Conservation (phyloP, 2,329 filamentous ascomycete genomes). For the Lasiodiplodia hormozganensis region DNA sequence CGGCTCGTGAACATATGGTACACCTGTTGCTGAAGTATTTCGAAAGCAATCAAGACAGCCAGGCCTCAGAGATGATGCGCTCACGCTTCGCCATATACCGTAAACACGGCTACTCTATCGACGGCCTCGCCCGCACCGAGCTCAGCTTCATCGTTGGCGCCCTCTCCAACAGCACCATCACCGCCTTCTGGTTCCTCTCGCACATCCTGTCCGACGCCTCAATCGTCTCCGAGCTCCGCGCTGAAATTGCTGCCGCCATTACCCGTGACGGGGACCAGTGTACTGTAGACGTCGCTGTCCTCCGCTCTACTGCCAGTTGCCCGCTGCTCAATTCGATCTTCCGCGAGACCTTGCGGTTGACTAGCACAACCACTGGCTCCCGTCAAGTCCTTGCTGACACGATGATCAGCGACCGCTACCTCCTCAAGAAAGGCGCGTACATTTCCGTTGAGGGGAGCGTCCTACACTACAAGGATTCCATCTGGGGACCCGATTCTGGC, state of each 20-base stretch:
- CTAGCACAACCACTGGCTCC: neutral
- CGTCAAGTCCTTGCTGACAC: slow-evolving; percentile 3
- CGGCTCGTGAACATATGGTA: neutral
- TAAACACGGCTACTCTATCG: neutral
- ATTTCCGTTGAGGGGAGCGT: slow-evolving; percentile 55
- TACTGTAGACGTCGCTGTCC: neutral
- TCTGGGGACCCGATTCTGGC: slow-evolving; percentile 54
- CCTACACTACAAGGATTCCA: slow-evolving; percentile 49
- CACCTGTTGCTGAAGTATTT: neutral
- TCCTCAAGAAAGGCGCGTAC: slow-evolving; percentile 46
- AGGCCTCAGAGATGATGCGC: neutral
- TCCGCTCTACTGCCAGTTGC: neutral
- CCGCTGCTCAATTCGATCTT: slow-evolving; percentile 2
- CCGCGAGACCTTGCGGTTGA: neutral
- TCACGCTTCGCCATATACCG: neutral
- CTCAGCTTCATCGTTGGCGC: slow-evolving; percentile 3
- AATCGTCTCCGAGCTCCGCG: neutral
- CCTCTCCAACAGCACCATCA: slow-evolving; percentile 4
- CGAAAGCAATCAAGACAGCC: neutral
- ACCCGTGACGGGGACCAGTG: neutral
- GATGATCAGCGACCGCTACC: neutral
- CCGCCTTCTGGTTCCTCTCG: slow-evolving; percentile 2
- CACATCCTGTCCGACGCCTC: neutral
- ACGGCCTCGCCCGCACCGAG: neutral
- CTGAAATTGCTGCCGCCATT: neutral